Conservation (phyloP, 208 protist species). For the Acanthamoeba royreba region DNA sequence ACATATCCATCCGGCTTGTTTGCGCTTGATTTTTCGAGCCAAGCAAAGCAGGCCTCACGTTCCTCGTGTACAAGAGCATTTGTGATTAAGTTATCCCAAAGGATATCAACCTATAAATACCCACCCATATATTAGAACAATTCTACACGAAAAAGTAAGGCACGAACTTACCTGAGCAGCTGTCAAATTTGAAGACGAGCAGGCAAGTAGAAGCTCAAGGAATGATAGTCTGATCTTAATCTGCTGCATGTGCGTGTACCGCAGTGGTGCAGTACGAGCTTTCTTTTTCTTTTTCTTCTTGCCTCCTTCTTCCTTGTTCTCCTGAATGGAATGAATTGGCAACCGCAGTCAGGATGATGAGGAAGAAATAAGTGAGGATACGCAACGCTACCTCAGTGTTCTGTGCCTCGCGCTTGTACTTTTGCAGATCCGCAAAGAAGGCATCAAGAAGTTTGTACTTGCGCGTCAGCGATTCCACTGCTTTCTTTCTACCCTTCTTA, state of each 20-base stretch:
- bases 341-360: background rate
- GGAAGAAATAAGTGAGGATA: background rate
- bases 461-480: slow-evolving; percentile 56
- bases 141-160: background rate
- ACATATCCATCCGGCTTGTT: slow-evolving; percentile 49
- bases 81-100: slow-evolving; percentile 66
- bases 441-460: slow-evolving; percentile 36
- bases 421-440: slow-evolving; percentile 34
- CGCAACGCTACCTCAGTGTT: background rate
- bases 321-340: background rate
- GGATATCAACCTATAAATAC: slow-evolving; percentile 21
- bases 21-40: slow-evolving; percentile 60
- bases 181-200: slow-evolving; percentile 54
- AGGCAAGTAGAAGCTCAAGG: slow-evolving; percentile 65
- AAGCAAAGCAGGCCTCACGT: slow-evolving; percentile 57
- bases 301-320: background rate
- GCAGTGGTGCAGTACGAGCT: background rate
- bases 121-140: background rate
- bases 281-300: slow-evolving; percentile 40
- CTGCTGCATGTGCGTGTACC: slow-evolving; percentile 54
- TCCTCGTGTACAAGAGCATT: slow-evolving; percentile 49
- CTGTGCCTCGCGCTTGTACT: slow-evolving; percentile 25
- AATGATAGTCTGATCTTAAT: slow-evolving; percentile 61
- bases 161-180: slow-evolving; percentile 46
- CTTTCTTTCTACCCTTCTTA: slow-evolving; percentile 54